Evolutionary conservation across 2,329 filamentous ascomycete genomes (phyloP).

Genomic region (Phialophora expanda): DNA sequence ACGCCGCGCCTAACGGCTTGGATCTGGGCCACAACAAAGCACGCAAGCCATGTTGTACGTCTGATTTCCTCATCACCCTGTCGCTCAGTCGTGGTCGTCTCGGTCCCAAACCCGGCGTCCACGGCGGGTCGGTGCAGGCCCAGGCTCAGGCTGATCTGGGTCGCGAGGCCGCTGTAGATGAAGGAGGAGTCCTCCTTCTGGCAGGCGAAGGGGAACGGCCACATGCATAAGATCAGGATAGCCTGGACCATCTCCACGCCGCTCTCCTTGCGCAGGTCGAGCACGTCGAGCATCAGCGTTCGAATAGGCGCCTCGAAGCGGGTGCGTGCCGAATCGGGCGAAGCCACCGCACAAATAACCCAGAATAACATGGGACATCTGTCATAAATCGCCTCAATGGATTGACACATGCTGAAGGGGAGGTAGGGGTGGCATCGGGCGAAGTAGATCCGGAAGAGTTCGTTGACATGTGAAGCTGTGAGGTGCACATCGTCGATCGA

Average conservation of each 20-base stretch:
- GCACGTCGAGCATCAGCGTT: constrained; percentile 23
- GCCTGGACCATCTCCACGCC: constrained; percentile 37
- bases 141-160: constrained; percentile 35
- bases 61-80: constrained; percentile 26
- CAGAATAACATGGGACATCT: constrained; percentile 26
- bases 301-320: constrained; percentile 29
- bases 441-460: constrained; percentile 29
- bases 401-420: constrained; percentile 21
- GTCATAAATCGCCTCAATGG: constrained; percentile 19
- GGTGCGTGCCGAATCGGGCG: constrained; percentile 9
- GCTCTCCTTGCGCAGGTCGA: constrained; percentile 33
- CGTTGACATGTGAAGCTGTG: constrained; percentile 20
- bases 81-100: constrained; percentile 23
- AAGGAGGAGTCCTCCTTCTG: constrained; percentile 33
- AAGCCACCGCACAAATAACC: constrained; percentile 25
- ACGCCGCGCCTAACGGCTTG: constrained; percentile 25
- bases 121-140: constrained; percentile 38
- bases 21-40: constrained; percentile 33
- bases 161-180: constrained; percentile 33
- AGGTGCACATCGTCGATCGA: constrained; percentile 20
- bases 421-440: constrained; percentile 27
- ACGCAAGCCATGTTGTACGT: constrained; percentile 38
- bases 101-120: constrained; percentile 32
- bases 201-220: constrained; percentile 39
- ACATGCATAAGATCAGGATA: constrained; percentile 38